These are phyloP conservation scores for Calonectria henricotiae DNA, from an alignment of 2,329 filamentous ascomycete species.

Conservation along the genomic window DNA sequence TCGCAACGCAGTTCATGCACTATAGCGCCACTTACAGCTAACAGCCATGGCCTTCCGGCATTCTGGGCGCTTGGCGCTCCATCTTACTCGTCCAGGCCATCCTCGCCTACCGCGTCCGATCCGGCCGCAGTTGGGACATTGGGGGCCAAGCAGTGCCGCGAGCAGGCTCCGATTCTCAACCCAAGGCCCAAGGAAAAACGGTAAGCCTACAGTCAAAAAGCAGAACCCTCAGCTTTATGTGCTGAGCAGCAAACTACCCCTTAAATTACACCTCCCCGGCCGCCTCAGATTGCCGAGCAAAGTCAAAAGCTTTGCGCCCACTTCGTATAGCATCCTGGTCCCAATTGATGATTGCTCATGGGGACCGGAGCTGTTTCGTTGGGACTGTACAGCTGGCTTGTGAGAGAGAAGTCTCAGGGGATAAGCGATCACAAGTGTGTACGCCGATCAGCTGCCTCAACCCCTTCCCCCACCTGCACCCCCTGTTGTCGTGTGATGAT, in stretches of 20 bases:
- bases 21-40: slow-evolving; percentile 23
- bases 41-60: slow-evolving; percentile 50
- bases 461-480: not conserved
- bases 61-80: slow-evolving; percentile 52
- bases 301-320: not conserved
- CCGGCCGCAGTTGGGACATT: slow-evolving; percentile 39
- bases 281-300: slow-evolving; percentile 4
- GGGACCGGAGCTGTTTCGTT: not conserved
- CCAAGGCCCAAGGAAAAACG: slow-evolving; percentile 48
- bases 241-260: not conserved
- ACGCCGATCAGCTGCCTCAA: not conserved
- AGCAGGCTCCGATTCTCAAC: slow-evolving; percentile 53
- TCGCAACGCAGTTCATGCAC: slow-evolving; percentile 8
- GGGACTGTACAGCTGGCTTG: not conserved
- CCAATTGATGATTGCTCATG: not conserved
- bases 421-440: slow-evolving; percentile 12
- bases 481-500: not conserved
- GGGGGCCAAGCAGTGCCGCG: slow-evolving; percentile 42
- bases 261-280: not conserved
- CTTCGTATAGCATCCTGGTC: slow-evolving; percentile 9
- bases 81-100: slow-evolving; percentile 44
- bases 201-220: slow-evolving; percentile 45
- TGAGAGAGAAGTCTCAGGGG: not conserved
- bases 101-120: slow-evolving; percentile 43
- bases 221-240: not conserved